Percentiles rank a stretch among this genome's conserved stretches.
Conservation (phyloP, 1,284 basidiomycete species). For the Pseudomicrostroma phylloplanum region DNA sequence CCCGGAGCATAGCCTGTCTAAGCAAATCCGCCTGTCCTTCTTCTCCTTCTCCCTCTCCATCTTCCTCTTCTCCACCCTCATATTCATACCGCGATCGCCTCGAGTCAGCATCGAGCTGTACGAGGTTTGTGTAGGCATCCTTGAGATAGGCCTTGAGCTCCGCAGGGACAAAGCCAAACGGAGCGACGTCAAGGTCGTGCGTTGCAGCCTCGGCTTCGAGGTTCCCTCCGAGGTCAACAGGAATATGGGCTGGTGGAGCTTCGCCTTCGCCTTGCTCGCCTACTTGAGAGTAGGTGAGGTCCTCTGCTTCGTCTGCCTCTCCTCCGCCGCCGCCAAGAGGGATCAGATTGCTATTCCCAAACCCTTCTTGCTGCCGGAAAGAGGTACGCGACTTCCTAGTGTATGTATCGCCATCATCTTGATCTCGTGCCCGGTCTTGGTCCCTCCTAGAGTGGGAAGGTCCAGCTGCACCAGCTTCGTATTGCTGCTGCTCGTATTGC, state of each 20-base stretch:
- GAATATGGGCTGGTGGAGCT: not conserved
- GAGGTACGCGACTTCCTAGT: not conserved
- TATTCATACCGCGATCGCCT: not conserved
- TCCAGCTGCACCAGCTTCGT: not conserved
- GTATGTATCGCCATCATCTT: not conserved
- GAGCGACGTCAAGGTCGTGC: conserved; percentile 19
- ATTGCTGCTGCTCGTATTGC: conserved; percentile 2
- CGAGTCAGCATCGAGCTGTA: conserved; percentile 15
- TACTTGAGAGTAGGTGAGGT: not conserved
- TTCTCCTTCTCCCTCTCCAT: conserved; percentile 16
- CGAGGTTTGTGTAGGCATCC: conserved; percentile 21
- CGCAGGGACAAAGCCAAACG: conserved; percentile 40
- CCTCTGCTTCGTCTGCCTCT: not conserved
- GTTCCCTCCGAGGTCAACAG: not conserved
- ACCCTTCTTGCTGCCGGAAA: not conserved
- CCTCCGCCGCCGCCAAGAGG: not conserved
- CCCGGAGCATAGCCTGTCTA: conserved; percentile 40
- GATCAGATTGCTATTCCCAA: not conserved
- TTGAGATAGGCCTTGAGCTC: conserved; percentile 43
- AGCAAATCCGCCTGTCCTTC: conserved; percentile 33
- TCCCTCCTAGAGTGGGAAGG: not conserved
- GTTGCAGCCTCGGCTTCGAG: not conserved
- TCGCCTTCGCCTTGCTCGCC: not conserved
- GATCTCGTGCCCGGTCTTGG: too few relatives aligned
- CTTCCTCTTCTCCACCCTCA: conserved; percentile 10